Base-by-base conservation (phyloP, 208 protist genomes). In the Acanthamoeba rhysodes region DNA sequence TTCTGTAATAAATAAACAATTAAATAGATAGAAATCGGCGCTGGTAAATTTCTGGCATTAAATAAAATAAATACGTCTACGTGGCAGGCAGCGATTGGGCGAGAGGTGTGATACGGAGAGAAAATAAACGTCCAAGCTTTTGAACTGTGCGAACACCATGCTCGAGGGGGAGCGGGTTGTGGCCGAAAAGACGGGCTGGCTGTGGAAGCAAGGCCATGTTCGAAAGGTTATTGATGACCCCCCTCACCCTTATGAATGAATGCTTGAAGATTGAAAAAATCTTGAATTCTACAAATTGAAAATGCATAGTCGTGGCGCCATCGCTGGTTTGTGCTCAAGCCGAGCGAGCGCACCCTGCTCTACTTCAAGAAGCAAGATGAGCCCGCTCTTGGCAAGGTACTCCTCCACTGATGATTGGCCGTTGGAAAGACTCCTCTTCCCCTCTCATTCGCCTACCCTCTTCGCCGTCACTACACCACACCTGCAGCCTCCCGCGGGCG, bases 341-440 rank as follows among this genome's bases (percentile, higher is more conserved):
- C 74, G 4, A 55, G 22, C 10, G 74, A 84, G 14, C 74, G 74
- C 74, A 84, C 74, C 7, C 41, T 84, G 41, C 74, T 84, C 45
- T 84, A 84, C 74, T 84, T 55, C 74, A 84, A 84, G 74, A 84
- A 84, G 45, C 34, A 48, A 55, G 74, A 84, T 27, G 74, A 84
- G 41, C 41, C 74, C 45, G 74, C 10, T 24, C 74, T 84, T 34
- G 74, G 74, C 18, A 18, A n/a, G 41, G 74, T 84, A n/a, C 74
- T 7, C 24, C 27, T 50, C 8, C 45, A 12, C 45, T 50, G 14
- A 10, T 50, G 9, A 14, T 50, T 14, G 5, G 5, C 5, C 45
- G 45, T 12, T 34, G 10, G 16, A 45, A 76, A 14, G 12, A 0
- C 45, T 12, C 45, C 5, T 9, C 12, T 9, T 12, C 45, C 12